These are phyloP conservation scores for Trifolium fragiferum DNA, from an alignment of 306 rosid species.

Conservation along the genomic window DNA sequence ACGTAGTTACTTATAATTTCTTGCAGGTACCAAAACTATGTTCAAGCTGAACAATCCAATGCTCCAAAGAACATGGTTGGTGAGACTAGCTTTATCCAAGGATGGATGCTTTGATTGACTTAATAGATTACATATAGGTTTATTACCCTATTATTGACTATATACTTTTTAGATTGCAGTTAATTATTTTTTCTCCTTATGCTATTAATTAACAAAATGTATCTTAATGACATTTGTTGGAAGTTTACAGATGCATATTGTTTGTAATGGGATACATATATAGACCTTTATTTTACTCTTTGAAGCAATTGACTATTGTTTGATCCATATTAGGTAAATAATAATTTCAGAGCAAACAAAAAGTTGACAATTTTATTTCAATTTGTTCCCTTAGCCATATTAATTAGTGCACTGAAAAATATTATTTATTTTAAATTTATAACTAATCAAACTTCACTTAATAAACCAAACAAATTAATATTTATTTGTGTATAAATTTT, in stretches of 20 bases:
- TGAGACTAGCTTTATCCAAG: slow-evolving; percentile 78
- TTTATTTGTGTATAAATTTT: too few relatives aligned
- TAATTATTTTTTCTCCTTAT: not conserved
- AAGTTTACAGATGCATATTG: not conserved
- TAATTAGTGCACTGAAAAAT: too few relatives aligned
- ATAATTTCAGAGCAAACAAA: too few relatives aligned
- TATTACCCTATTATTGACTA: slow-evolving; percentile 16
- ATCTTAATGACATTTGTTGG: slow-evolving; percentile 2
- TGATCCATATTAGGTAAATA: too few relatives aligned
- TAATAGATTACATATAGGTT: not conserved
- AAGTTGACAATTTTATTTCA: too few relatives aligned
- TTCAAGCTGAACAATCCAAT: slow-evolving; percentile 59
- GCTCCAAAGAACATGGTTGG: slow-evolving; percentile 56
- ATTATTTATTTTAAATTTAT: too few relatives aligned
- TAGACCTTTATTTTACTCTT: not conserved
- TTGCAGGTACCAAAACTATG: slow-evolving; percentile 70
- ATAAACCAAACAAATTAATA: too few relatives aligned
- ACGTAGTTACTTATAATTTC: not conserved
- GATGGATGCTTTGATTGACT: slow-evolving; percentile 69
- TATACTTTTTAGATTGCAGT: not conserved
- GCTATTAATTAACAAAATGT: not conserved
- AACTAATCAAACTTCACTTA: too few relatives aligned
- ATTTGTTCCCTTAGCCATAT: too few relatives aligned
- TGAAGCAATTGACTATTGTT: not conserved
- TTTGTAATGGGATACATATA: slow-evolving; percentile 17